Base-by-base conservation (phyloP, 2,329 filamentous ascomycete genomes). In the Alternaria atra region DNA sequence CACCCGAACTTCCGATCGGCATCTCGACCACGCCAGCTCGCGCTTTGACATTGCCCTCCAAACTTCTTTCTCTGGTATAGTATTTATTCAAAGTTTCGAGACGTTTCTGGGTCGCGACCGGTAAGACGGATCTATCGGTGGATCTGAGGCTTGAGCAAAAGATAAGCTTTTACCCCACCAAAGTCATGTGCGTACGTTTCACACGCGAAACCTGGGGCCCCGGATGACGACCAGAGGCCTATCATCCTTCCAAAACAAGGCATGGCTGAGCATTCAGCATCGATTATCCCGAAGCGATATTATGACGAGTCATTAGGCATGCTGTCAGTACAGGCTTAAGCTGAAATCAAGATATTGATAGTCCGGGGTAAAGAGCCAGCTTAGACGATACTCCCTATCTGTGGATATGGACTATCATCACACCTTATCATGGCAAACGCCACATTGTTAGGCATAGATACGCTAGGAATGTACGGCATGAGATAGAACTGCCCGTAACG, bases 131-230 rank as follows among this genome's bases (percentile, higher is more conserved):
- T 25, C 40, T 43, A 23, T 25, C 40, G 20, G 40, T 20, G 20
- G 23, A 44, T 44, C 17, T 0, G n/a, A 44, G 12, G 13, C 6
- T 44, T 47, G 27, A 32, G 43, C 27, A 17, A 47, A 32, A 47
- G 43, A 47, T 47, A 48, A 48, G 29, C 44, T 15, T 48, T 48
- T 5, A 7, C 17, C 34, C 8, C 17, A 48, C 29, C 12, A 34
- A 34, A 23, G 10, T n/a, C 44, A 48, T 32, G 29, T 48, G 44
- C 29, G 17, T 32, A 32, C 44, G 44, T 29, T 48, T 32, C 34
- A 32, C 29, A 48, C 44, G 44, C 44, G n/a, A 34, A 48, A 34
- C 20, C 44, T 48, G 44, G 44, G 44, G 44, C 44, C 44, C 29
- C 44, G 9, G 25, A 17, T 29, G 25, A 48, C 29, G 17, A 48